These are phyloP conservation scores for Saccharomycopsis sp. DNA, from an alignment of 805 yeast species.

Conservation along the genomic window DNA sequence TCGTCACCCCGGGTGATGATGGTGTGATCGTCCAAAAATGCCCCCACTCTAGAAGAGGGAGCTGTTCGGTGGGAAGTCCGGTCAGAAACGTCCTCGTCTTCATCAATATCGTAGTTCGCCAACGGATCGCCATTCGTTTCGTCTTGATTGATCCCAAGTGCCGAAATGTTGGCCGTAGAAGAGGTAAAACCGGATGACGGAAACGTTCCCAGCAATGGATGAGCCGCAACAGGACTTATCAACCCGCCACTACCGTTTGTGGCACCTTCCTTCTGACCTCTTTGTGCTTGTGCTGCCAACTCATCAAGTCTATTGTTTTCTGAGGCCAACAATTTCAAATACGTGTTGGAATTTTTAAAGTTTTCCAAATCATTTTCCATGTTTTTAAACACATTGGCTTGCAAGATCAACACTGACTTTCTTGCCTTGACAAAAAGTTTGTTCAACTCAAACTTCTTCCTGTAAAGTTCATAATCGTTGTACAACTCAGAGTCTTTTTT, in stretches of 20 bases:
- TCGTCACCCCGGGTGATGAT: background rate
- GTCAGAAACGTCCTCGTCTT: slow-evolving; percentile 5
- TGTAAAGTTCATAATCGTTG: slow-evolving; percentile 13
- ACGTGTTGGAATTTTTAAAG: slow-evolving; percentile 52
- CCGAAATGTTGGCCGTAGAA: background rate
- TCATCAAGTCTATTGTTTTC: slow-evolving; percentile 13
- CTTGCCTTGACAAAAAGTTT: slow-evolving; percentile 45
- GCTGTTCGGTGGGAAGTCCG: too few species aligned
- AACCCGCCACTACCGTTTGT: too few species aligned
- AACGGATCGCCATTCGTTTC: slow-evolving; percentile 18
- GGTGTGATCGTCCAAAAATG: background rate
- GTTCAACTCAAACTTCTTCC: slow-evolving; percentile 12
- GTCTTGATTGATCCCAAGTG: slow-evolving; percentile 10
- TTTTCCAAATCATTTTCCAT: slow-evolving; percentile 48
- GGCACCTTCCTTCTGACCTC: too few species aligned
- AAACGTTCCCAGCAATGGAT: too few species aligned
- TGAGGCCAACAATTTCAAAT: slow-evolving; percentile 40
- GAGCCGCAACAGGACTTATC: too few species aligned
- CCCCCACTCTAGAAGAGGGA: background rate
- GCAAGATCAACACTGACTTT: slow-evolving; percentile 49
- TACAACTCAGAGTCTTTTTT: background rate
- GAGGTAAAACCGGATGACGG: too few species aligned
- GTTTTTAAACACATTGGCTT: slow-evolving; percentile 39
- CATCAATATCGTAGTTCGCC: slow-evolving; percentile 5
- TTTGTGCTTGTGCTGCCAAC: too few species aligned